These are phyloP conservation scores for Nicotiana benthamiana DNA, from an alignment of 257 asterid species.

Conservation along the genomic window DNA sequence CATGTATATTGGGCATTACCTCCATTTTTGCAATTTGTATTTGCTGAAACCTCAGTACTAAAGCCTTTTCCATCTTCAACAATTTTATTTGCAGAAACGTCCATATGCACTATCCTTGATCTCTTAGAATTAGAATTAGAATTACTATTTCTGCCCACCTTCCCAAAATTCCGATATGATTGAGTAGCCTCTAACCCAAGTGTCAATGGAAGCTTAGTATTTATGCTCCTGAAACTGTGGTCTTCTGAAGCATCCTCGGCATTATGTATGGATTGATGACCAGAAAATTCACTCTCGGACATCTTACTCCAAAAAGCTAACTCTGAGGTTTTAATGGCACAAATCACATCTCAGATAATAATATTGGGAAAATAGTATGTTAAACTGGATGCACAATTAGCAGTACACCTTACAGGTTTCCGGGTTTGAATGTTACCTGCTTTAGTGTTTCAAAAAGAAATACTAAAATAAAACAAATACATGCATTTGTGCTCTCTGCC, in stretches of 20 bases:
- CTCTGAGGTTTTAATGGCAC: constrained; percentile 32
- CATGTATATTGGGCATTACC: constrained; percentile 25
- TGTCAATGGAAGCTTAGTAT: constrained; percentile 20
- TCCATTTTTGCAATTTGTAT: constrained; percentile 38
- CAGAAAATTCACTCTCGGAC: constrained; percentile 30
- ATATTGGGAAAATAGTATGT: constrained; percentile 4
- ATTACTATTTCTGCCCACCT: constrained; percentile 38
- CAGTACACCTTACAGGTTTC: background rate
- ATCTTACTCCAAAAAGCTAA: constrained; percentile 35
- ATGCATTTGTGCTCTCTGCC: background rate
- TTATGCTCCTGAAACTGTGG: constrained; percentile 23
- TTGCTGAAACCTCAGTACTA: constrained; percentile 33
- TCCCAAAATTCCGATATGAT: constrained; percentile 36
- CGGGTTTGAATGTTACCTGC: background rate
- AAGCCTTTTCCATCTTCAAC: constrained; percentile 37
- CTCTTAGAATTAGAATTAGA: constrained; percentile 47
- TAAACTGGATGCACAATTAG: background rate
- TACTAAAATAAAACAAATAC: background rate
- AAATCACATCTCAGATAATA: constrained; percentile 28
- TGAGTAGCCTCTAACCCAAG: constrained; percentile 32
- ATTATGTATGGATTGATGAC: constrained; percentile 30
- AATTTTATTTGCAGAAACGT: constrained; percentile 32
- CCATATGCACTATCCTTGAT: constrained; percentile 44
- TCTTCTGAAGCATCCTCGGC: constrained; percentile 22
- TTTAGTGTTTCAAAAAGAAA: background rate